These are phyloP conservation scores for Phlegmacium glaucopus DNA, from an alignment of 768 basidiomycete species.

Conservation along the genomic window DNA sequence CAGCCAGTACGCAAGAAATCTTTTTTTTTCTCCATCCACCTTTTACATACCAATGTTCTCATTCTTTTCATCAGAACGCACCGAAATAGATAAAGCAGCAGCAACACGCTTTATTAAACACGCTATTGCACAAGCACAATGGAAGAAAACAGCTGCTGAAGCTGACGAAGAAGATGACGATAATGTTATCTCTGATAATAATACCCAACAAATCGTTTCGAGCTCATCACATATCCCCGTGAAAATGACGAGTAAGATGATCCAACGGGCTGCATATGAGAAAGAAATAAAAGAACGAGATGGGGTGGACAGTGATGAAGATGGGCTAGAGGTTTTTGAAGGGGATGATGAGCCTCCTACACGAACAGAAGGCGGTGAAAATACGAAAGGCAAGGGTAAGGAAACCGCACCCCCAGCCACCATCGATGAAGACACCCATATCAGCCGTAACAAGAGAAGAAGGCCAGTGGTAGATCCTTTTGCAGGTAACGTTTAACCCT, in stretches of 20 bases:
- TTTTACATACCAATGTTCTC: too few species aligned
- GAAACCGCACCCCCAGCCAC: constrained; percentile 1
- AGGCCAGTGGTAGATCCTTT: constrained; percentile 62
- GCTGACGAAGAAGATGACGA: constrained; percentile 20
- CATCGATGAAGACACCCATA: background rate
- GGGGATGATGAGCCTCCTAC: constrained; percentile 23
- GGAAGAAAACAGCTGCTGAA: constrained; percentile 31
- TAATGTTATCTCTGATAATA: background rate
- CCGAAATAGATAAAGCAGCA: constrained; percentile 72
- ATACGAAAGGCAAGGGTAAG: constrained; percentile 28
- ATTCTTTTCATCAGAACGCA: constrained; percentile 27
- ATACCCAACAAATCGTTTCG: background rate
- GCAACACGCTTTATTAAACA: constrained; percentile 83
- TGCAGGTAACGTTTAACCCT: constrained; percentile 41
- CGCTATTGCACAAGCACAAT: constrained; percentile 65
- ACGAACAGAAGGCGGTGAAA: constrained; percentile 17
- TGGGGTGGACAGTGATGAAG: constrained; percentile 37
- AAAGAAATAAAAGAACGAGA: constrained; percentile 50
- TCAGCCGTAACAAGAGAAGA: constrained; percentile 37
- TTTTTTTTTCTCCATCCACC: constrained; percentile 3
- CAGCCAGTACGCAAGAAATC: constrained; percentile 40
- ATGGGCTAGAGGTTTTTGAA: constrained; percentile 35
- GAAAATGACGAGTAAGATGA: constrained; percentile 71
- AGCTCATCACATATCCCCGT: constrained; percentile 38
- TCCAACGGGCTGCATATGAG: constrained; percentile 63